A percentile compares a stretch with the other conserved stretches of the same genome.
Conservation (phyloP, 148 eudicot genomes). For the Rhododendron molle region DNA sequence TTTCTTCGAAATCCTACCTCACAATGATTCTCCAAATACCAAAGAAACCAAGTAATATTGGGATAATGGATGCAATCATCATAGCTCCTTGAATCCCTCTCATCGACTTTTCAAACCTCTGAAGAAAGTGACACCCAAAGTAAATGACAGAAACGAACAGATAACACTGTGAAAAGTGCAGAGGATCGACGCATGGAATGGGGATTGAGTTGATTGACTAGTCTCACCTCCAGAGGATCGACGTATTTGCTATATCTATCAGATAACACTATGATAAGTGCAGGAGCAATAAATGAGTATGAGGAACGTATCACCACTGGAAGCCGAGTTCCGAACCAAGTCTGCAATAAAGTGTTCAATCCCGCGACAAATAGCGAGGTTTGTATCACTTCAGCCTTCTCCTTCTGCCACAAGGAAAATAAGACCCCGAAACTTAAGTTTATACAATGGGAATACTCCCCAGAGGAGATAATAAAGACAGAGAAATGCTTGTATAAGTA, state of each 20-base stretch:
- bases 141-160: not conserved
- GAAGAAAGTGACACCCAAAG: not conserved
- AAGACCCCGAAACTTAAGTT: too few relatives aligned
- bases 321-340: conserved; percentile 64
- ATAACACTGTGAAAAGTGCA: too few relatives aligned
- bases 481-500: too few relatives aligned
- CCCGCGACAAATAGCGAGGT: conserved; percentile 78
- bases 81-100: too few relatives aligned
- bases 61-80: too few relatives aligned
- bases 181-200: not conserved
- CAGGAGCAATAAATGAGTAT: conserved; percentile 62
- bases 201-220: not conserved
- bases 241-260: conserved; percentile 35
- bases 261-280: conserved; percentile 46
- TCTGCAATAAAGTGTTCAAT: conserved; percentile 68
- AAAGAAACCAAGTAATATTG: conserved; percentile 69
- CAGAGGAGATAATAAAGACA: too few relatives aligned
- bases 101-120: too few relatives aligned
- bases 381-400: conserved; percentile 79
- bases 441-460: too few relatives aligned
- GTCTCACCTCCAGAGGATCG: conserved; percentile 55
- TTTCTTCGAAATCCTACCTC: conserved; percentile 34
- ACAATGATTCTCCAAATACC: conserved; percentile 80
- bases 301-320: conserved; percentile 83
- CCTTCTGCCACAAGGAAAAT: conserved; percentile 39